These are phyloP conservation scores for Scorias spongiosa DNA, from an alignment of 2,329 filamentous ascomycete species.

Conservation along the genomic window DNA sequence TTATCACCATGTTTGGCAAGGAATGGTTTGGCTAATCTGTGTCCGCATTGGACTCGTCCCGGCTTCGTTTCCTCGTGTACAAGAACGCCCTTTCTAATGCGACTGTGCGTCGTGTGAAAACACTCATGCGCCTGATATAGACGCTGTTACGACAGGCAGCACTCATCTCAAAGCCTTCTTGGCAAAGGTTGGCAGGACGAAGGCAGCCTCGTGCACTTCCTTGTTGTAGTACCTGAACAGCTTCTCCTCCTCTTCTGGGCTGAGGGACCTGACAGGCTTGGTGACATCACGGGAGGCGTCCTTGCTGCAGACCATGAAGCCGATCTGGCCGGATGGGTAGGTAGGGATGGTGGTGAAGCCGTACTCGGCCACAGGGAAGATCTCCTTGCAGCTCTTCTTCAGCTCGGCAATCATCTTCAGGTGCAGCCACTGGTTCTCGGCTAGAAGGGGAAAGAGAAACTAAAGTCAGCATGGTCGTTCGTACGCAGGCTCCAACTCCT, in stretches of 20 bases:
- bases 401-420: slow-evolving; percentile 83
- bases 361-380: slow-evolving; percentile 97
- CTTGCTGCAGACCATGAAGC: slow-evolving; percentile 99
- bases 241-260: slow-evolving; percentile 76
- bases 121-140: too few relatives aligned
- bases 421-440: slow-evolving; percentile 99
- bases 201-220: slow-evolving; percentile 89
- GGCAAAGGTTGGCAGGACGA: slow-evolving; percentile 86
- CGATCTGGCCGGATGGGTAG: slow-evolving; percentile 97
- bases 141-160: too few relatives aligned
- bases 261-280: slow-evolving; percentile 70
- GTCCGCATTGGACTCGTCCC: too few relatives aligned
- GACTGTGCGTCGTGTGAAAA: background rate
- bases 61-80: background rate
- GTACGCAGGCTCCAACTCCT: background rate
- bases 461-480: slow-evolving; percentile 10
- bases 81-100: background rate
- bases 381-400: slow-evolving; percentile 90
- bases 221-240: slow-evolving; percentile 95
- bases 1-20: too few relatives aligned
- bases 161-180: slow-evolving; percentile 47
- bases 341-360: slow-evolving; percentile 98
- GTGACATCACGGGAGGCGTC: slow-evolving; percentile 70
- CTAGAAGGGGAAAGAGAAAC: slow-evolving; percentile 33
- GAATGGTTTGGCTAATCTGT: too few relatives aligned